Percentiles rank a stretch among this genome's conserved stretches.
Evolutionary conservation across 306 rosid genomes (phyloP).

Genomic region (Mimosa pudica): DNA sequence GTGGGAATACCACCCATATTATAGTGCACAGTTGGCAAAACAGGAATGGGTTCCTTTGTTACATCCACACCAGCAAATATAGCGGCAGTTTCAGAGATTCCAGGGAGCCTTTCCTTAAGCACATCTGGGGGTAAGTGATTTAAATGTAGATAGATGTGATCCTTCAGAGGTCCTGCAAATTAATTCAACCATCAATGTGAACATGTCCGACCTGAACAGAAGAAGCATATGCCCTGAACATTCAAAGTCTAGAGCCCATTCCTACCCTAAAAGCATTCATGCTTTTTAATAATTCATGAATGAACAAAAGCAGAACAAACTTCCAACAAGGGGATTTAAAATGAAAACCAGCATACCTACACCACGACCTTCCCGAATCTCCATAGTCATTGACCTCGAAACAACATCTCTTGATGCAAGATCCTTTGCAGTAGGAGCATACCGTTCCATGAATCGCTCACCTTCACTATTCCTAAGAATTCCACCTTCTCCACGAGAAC

Average conservation of each 20-base stretch:
- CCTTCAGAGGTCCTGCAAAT: conserved; percentile 89
- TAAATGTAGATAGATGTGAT: conserved; percentile 97
- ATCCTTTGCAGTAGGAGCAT: conserved; percentile 98
- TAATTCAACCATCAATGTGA: conserved; percentile 27
- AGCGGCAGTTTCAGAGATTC: conserved; percentile 99
- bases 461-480: conserved; percentile 96
- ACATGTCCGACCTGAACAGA: conserved; percentile 23
- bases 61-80: conserved; percentile 99
- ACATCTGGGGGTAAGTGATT: conserved; percentile 99
- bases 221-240: neutral
- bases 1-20: conserved; percentile 99
- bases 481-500: conserved; percentile 99
- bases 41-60: conserved; percentile 97
- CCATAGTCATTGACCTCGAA: conserved; percentile 97
- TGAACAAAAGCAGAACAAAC: conserved; percentile 1
- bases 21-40: conserved; percentile 95
- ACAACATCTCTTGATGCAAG: conserved; percentile 98
- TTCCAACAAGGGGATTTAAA: conserved; percentile 7
- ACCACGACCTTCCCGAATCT: conserved; percentile 96
- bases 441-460: conserved; percentile 97
- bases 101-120: conserved; percentile 98
- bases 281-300: neutral
- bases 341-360: conserved; percentile 63
- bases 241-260: neutral
- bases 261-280: conserved; percentile 14